A percentile compares a stretch with the other conserved stretches of the same genome.
Evolutionary conservation across 2,329 filamentous ascomycete species (phyloP).

Genomic region (Pezicula carpinea): DNA sequence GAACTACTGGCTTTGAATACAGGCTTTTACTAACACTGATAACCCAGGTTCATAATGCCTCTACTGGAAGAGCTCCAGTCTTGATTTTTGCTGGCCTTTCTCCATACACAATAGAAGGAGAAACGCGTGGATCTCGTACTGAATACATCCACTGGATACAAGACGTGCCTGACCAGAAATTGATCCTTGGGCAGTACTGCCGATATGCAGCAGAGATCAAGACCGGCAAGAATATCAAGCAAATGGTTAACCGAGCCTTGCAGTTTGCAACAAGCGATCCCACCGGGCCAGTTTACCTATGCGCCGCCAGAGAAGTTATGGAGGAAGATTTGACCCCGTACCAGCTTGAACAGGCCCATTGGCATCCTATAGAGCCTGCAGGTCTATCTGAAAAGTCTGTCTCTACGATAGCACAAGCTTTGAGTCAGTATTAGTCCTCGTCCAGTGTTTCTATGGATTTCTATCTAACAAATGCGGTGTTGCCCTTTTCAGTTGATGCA

Average conservation of each 20-base stretch:
- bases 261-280: conserved; percentile 68
- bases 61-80: conserved; percentile 61
- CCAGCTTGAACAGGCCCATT: conserved; percentile 50
- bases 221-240: conserved; percentile 68
- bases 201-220: conserved; percentile 68
- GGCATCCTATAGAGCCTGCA: conserved; percentile 55
- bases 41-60: conserved; percentile 66
- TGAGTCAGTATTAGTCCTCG: conserved; percentile 28
- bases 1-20: no score
- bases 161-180: conserved; percentile 70
- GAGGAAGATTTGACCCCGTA: conserved; percentile 64
- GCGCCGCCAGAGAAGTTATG: conserved; percentile 63
- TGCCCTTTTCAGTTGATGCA: conserved; percentile 40
- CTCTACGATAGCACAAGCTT: conserved; percentile 49
- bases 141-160: conserved; percentile 81
- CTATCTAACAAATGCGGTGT: no score
- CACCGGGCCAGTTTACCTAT: conserved; percentile 65
- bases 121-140: conserved; percentile 63
- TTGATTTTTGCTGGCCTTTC: conserved; percentile 72
- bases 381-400: conserved; percentile 52
- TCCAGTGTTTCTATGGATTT: no score
- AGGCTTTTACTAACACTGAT: neutral
- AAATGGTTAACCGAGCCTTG: conserved; percentile 67
- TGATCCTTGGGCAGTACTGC: conserved; percentile 70
- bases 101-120: conserved; percentile 68